Percentiles rank a stretch among this genome's conserved stretches.
These are phyloP conservation scores for Teratosphaeria pseudoeucalypti DNA, from an alignment of 2,329 filamentous ascomycete species.

Conservation along the genomic window DNA sequence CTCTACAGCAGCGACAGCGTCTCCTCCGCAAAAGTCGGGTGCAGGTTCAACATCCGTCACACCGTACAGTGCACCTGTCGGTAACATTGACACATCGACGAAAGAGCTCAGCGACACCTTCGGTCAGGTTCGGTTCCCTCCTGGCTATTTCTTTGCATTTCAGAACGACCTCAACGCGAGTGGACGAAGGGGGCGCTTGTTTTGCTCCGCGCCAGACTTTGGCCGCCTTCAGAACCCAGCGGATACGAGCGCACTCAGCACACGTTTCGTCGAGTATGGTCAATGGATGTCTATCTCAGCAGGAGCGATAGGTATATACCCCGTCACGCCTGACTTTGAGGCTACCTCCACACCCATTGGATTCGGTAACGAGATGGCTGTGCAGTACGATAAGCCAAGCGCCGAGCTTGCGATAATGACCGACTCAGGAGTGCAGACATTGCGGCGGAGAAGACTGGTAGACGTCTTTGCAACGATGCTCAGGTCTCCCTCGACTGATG, in stretches of 20 bases:
- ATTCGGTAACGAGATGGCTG: slow-evolving; percentile 89
- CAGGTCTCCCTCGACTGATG: slow-evolving; percentile 50
- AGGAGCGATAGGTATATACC: slow-evolving; percentile 62
- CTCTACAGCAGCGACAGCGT: slow-evolving; percentile 7
- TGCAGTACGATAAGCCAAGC: slow-evolving; percentile 80
- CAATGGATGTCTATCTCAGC: slow-evolving; percentile 63
- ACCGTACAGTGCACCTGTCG: slow-evolving; percentile 11
- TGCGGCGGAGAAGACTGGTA: slow-evolving; percentile 73
- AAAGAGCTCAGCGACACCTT: slow-evolving; percentile 26
- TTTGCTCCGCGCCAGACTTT: slow-evolving; percentile 78
- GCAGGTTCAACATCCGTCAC: slow-evolving; percentile 5
- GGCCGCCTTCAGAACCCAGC: slow-evolving; percentile 54
- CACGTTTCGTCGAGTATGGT: slow-evolving; percentile 65
- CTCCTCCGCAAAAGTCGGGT: background rate
- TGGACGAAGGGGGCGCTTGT: slow-evolving; percentile 49
- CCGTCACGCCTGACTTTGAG: slow-evolving; percentile 62
- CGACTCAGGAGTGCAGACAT: slow-evolving; percentile 77
- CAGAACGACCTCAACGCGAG: slow-evolving; percentile 38
- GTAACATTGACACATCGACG: slow-evolving; percentile 25
- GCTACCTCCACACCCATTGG: slow-evolving; percentile 59
- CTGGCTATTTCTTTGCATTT: slow-evolving; percentile 86
- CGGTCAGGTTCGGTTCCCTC: slow-evolving; percentile 52
- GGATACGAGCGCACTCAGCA: slow-evolving; percentile 41
- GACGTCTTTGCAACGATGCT: slow-evolving; percentile 84
- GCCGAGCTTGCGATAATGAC: slow-evolving; percentile 86